A percentile compares a stretch with the other conserved stretches of the same genome.
phyloP scores from a whole-genome alignment of 805 yeast genomes.

The Zygoascus bituminiphila region DNA sequence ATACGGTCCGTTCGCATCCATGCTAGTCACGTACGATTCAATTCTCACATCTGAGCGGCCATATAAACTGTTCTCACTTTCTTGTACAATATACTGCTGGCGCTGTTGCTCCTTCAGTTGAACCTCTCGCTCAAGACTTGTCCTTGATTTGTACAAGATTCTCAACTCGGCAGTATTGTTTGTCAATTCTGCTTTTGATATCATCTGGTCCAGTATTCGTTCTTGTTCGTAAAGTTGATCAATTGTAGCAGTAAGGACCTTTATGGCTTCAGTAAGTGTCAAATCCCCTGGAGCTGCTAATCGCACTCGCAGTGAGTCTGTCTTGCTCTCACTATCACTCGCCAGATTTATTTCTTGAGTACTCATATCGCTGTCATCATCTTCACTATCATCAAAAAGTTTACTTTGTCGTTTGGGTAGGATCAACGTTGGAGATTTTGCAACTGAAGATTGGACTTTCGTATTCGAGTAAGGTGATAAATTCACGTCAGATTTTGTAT shows the following conservation, averaged over 20 bases:
- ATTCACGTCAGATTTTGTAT: not conserved
- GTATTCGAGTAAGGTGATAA: not conserved
- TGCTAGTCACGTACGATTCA: conserved; percentile 40
- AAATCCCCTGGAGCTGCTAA: conserved; percentile 64
- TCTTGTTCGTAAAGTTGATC: conserved; percentile 53
- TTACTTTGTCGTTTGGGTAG: not conserved
- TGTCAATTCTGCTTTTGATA: conserved; percentile 77
- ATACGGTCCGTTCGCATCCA: conserved; percentile 50
- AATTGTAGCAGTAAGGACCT: conserved; percentile 48
- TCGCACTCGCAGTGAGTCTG: conserved; percentile 26
- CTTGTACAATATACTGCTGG: conserved; percentile 78
- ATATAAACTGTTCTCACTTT: conserved; percentile 66
- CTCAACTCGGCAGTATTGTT: conserved; percentile 64
- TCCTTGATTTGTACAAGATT: conserved; percentile 57
- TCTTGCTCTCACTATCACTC: not conserved
- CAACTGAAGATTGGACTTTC: not conserved
- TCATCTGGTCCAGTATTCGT: conserved; percentile 54
- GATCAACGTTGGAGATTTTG: not conserved
- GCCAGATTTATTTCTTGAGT: not conserved
- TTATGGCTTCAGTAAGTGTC: conserved; percentile 59
- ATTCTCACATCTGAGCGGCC: conserved; percentile 36
- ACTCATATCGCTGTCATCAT: conserved; percentile 17
- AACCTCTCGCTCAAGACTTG: conserved; percentile 64
- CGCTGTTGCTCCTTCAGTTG: conserved; percentile 61
- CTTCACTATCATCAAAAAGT: conserved; percentile 22